Base-by-base conservation (phyloP, 208 protist species). In the Wallacemonas sp. region DNA sequence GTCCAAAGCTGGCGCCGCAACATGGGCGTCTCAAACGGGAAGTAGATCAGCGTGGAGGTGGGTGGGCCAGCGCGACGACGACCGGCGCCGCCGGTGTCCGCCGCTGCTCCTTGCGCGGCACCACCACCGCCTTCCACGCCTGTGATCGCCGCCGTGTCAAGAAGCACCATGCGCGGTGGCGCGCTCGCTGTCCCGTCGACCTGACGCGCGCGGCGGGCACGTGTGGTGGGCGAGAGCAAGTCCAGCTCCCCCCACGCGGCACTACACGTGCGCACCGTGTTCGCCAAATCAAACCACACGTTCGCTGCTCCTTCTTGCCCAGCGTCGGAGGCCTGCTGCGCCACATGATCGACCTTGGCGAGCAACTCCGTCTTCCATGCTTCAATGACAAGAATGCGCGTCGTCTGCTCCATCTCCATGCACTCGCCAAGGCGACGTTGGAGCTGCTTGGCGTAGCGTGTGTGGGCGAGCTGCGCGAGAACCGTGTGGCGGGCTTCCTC, bases 401-500 rank as follows among this genome's bases (percentile, higher is more conserved):
- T 81, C 8, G 55, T 41, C 10, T 61, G n/a, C 59, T 87, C 68
- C 15, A 72, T 71, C 36, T 77, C 73, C 27, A 70, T 38, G 34
- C 61, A 77, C 36, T 87, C 66, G 12, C 50, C 42, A 19, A 78
- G 72, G 33, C 75, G 70, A 39, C 74, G 80, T 30, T 54, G 45
- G 21, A 80, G 21, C 29, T 73, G 75, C 24, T 54, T 71, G 8
- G 66, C 41, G 34, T 72, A 45, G 22, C 68, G 67, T 44, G 32
- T 22, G 34, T 61, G 59, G 15, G 75, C 66, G 22, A 57, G 3
- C 33, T 36, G 48, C n/a, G 59, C 55, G 1, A 62, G 58, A 17
- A 65, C 73, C 4, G 33, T 63, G 37, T 80, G 72, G 34, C 64
- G 71, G 12, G 36, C 24, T 71, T 94, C 88, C 62, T 87, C 82